Conservation (phyloP, 306 rosid species). For the Cotoneaster glaucophyllus region DNA sequence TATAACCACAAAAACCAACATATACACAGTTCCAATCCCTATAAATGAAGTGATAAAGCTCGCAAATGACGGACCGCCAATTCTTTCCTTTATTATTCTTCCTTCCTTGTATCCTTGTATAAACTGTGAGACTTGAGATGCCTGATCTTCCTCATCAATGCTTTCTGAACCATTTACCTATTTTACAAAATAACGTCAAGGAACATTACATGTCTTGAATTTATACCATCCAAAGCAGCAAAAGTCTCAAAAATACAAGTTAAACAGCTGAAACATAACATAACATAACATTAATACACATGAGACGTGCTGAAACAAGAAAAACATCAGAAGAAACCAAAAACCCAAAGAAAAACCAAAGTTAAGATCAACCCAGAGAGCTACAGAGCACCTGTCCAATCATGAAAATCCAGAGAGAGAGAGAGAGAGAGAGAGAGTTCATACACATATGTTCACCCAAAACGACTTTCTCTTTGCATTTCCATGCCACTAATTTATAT, state of each 20-base stretch:
- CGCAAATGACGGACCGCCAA: constrained; percentile 43
- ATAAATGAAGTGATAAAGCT: constrained; percentile 37
- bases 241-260: background rate
- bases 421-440: too few relatives aligned
- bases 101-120: constrained; percentile 83
- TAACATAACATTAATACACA: background rate
- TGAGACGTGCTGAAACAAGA: background rate
- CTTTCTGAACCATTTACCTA: constrained; percentile 79
- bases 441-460: too few relatives aligned
- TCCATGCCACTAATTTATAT: too few relatives aligned
- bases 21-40: constrained; percentile 59
- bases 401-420: too few relatives aligned
- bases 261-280: background rate
- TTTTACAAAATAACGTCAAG: background rate
- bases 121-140: constrained; percentile 58
- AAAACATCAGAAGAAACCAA: too few relatives aligned
- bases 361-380: too few relatives aligned
- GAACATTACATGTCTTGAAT: background rate
- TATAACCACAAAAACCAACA: constrained; percentile 54
- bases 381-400: too few relatives aligned
- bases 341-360: too few relatives aligned
- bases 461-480: too few relatives aligned
- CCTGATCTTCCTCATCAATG: constrained; percentile 64
- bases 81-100: constrained; percentile 43
- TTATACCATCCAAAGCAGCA: background rate